A percentile compares a stretch with the other conserved stretches of the same genome.
Conservation (phyloP, 768 basidiomycete genomes). For the Termitomyces sp. region DNA sequence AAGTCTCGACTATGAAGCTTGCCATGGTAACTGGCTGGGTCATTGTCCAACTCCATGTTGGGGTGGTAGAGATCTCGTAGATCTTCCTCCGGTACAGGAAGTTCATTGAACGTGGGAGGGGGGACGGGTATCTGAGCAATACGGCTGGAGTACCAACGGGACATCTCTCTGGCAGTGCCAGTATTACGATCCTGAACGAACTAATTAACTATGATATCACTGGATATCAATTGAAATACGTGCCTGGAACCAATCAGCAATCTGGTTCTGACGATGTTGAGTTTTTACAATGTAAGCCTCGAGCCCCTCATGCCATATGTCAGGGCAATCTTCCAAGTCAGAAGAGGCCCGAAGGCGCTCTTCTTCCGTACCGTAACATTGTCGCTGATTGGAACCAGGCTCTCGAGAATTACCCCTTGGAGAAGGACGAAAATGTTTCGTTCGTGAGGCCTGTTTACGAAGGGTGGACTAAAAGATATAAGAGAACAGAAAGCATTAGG, state of each 20-base stretch:
- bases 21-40: constrained; percentile 19
- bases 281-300: constrained; percentile 66
- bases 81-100: constrained; percentile 22
- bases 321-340: constrained; percentile 77
- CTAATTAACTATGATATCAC: constrained; percentile 2
- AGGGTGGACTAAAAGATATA: constrained; percentile 24
- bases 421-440: constrained; percentile 27
- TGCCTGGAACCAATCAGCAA: constrained; percentile 69
- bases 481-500: neutral
- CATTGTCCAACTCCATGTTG: constrained; percentile 25
- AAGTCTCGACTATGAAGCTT: constrained; percentile 27
- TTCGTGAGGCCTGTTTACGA: constrained; percentile 36
- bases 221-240: constrained; percentile 27
- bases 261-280: constrained; percentile 64
- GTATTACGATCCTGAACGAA: constrained; percentile 60
- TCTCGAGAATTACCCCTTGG: constrained; percentile 21
- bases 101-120: constrained; percentile 19
- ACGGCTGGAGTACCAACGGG: constrained; percentile 49
- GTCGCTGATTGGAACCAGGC: constrained; percentile 17
- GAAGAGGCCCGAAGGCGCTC: constrained; percentile 56
- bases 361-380: constrained; percentile 25
- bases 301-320: constrained; percentile 70
- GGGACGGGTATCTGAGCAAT: constrained; percentile 40
- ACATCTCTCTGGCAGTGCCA: constrained; percentile 50
- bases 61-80: constrained; percentile 15